Base-by-base conservation (phyloP, 2,329 filamentous ascomycete species). In the Botrytis porri region DNA sequence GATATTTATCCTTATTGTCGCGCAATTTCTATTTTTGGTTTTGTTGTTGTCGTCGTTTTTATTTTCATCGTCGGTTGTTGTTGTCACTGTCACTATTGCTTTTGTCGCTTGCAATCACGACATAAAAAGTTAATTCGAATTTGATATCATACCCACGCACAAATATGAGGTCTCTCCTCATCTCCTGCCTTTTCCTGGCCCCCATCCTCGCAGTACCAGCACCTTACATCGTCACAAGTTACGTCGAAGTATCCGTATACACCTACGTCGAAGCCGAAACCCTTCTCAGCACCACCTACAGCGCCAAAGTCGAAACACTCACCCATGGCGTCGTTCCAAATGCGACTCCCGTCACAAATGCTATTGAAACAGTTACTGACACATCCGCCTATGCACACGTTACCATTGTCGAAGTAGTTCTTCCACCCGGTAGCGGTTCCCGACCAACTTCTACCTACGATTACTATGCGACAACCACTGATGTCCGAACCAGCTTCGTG, bases 141-240 rank as follows among this genome's bases (percentile, higher is more conserved):
- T n/a, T 16, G 2, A 51, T 37, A 66, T 25, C 41, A 65, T 22
- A 45, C 37, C 12, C 12, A 8, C 29, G 25, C n/a, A 63, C 63
- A 66, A 43, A 51, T 35, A 66, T 66, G 63, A 66, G 43, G 22
- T 51, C 14, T 66, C 8, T 66, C 29, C 63, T 66, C 63, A 66
- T 51, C 1, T 8, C 63, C 22, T 32, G 12, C 20, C 29, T 66
- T 3, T 66, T 66, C 20, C 12, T 66, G 45, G 63, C 41, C 9
- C 22, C 32, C 25, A 45, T 59, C n/a, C n/a, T 37, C 57, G 75
- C 65, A 8, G 73, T 71, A 18, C 74, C 76, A 61, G 75, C 75
- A 57, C 75, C 76, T 18, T 77, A 77, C 41, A 65, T 77, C 22
- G 74, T 77, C 35, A 77, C 76, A 6, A 74, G 57, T 3, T 76